These are phyloP conservation scores for Suhomyces maxii DNA, from an alignment of 1,139 yeast genomes.

Conservation along the genomic window DNA sequence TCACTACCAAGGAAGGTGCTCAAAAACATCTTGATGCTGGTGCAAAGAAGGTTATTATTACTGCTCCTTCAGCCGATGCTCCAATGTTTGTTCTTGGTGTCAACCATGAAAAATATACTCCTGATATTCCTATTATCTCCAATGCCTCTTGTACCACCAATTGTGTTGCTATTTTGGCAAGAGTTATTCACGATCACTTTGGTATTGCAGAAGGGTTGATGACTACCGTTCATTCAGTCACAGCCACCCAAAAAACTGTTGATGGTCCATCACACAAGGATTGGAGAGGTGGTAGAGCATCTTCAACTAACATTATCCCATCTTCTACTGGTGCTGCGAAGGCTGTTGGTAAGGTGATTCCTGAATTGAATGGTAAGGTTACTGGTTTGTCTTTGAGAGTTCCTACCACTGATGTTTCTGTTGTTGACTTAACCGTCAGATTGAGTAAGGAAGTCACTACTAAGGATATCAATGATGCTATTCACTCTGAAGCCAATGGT, in stretches of 20 bases:
- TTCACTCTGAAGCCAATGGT: constrained; percentile 22
- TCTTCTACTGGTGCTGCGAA: constrained; percentile 27
- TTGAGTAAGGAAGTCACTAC: constrained; percentile 20
- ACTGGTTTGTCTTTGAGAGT: constrained; percentile 26
- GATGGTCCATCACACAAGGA: constrained; percentile 28
- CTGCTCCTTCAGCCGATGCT: constrained; percentile 25
- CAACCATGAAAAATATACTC: constrained; percentile 20
- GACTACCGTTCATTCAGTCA: constrained; percentile 25
- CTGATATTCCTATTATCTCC: constrained; percentile 20
- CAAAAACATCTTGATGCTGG: constrained; percentile 25
- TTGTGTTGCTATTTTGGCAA: constrained; percentile 26
- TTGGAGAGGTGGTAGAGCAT: constrained; percentile 27
- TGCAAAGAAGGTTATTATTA: constrained; percentile 25
- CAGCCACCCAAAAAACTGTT: constrained; percentile 26
- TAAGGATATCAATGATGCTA: constrained; percentile 22
- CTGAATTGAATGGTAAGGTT: constrained; percentile 25
- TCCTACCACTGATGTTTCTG: constrained; percentile 25
- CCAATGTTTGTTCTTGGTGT: constrained; percentile 26
- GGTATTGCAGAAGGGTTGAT: constrained; percentile 26
- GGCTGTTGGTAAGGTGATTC: constrained; percentile 27
- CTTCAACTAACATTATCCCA: constrained; percentile 25
- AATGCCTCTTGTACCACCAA: constrained; percentile 27
- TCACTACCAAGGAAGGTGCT: constrained; percentile 23
- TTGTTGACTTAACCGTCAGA: constrained; percentile 25
- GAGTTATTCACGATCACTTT: constrained; percentile 22